Base-by-base conservation (phyloP, 768 basidiomycete species). In the Rhodosporidiobolus odoratus region DNA sequence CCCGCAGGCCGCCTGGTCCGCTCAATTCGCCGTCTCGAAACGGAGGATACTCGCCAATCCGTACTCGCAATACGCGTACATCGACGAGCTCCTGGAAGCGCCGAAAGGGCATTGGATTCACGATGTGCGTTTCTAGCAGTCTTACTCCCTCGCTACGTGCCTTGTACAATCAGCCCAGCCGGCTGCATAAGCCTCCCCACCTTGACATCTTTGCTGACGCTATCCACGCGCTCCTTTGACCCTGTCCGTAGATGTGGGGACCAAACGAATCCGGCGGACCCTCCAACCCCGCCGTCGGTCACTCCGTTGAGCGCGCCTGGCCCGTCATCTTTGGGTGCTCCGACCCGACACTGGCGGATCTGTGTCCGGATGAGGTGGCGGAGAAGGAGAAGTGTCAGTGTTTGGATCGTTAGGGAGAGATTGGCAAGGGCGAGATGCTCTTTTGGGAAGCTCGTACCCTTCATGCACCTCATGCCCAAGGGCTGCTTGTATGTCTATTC, bases 221-320 rank as follows among this genome's bases (percentile, higher is more conserved):
- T 30, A 4, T 54, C 52, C 48, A 25, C 9, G 10, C 41, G 2
- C 41, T 25, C 40, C n/a, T 25, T 50, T n/a, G 21, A 15, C 48
- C 48, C 21, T 50, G n/a, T n/a, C n/a, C 9, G 23, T 62, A 71
- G 70, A 68, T 68, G 50, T 74, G 69, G 69, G 73, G 69, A n/a
- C 69, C 73, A 13, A 74, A 74, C 63, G 66, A 65, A 10, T 68
- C 66, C 12, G 73, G 73, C 38, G 73, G 73, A 7, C 73, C 69
- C 13, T 58, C 58, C 40, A 74, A 74, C 52, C 73, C 73, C 0
- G 66, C 66, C 32, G 25, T 74, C 59, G 78, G 78, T 0, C 78
- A 80, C 56, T 72, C 75, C 6, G 38, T 78, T 40, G 78, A 79
- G 65, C 60, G 78, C 32, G 68, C 77, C 12, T 79, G 78, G 78